Evolutionary conservation across 2,329 filamentous ascomycete species (phyloP), one percentile per base, ranked within the genome.

Genomic region (Hymenoscyphus infarciens): DNA sequence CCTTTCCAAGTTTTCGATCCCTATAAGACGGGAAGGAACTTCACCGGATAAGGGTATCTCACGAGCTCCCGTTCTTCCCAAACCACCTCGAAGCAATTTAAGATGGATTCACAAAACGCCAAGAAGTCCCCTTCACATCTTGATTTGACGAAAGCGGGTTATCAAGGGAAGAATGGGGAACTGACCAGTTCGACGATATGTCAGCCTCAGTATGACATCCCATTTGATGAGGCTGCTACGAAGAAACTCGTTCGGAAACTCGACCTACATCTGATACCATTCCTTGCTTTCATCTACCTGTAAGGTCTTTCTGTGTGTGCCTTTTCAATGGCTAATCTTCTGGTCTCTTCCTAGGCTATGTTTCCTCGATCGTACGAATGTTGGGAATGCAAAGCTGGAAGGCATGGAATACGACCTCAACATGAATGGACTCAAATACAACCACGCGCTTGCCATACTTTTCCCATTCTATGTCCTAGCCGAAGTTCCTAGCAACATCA

Each of bases 251-350:
- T 73, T 3, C 63, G 66, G 13, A 73, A 73, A 58, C 56, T 73
- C 22, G 71, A 73, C 57, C 33, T 67, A 7, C 68, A 66, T 39
- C 39, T 72, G 5, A 66, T 71, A 69, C 71, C 70, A 39, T 86
- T 42, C 75, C 81, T 68, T 82, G 82, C 73, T 76, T 83, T 66
- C 81, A 86, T 72, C 74, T 79, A 76, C 76, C 80, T 69, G 78
- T 87, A 59, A 64, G 66, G 38, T 25, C 19, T 52, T 13, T 25
- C 22, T 5, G 8, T 22, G 4, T 52, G 7, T 52, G 11, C 35
- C 8, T 52, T 25, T 25, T 11, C 19, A 52, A 13, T 22, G 13
- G 25, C 8, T 39, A 29, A 55, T 8, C 25, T 55, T 7, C 25
- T 10, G 25, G 10, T 39, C 16, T 38, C 16, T 45, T 6, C 19